Base-by-base conservation (phyloP, 108 stramenopile genomes). In the Fragilaria crotonensis region DNA sequence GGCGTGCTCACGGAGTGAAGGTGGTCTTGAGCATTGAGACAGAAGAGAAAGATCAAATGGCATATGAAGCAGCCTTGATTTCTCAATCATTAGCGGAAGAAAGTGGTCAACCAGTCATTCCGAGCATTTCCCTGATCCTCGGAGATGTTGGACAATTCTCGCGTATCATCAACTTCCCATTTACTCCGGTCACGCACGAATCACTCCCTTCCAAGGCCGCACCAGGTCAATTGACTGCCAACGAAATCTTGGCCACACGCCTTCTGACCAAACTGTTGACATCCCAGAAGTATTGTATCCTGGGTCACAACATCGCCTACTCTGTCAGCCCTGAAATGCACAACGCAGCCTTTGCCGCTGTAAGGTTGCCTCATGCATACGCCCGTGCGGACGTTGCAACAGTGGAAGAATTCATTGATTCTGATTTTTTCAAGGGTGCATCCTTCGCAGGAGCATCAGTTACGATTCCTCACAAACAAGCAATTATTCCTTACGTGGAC, bases 391-490 rank as follows among this genome's bases (percentile, higher is more conserved):
- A 95, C 66, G 78, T 87, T 17, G 80, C 69, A 60, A 86, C 64
- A 21, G 84, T 95, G 2, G 78, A 91, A 62, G 85, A 89, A 25
- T 90, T 91, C 53, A 75, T 91, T n/a, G 71, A 83, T 41, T 84
- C 85, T 9, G 83, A 89, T 25, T 74, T 89, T 46, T 91, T 84
- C 73, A 85, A 85, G 25, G 86, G 73, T 51, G 59, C 48, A 21
- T 56, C 70, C 33, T 95, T 95, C 72, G 90, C 93, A n/a, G 97
- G 97, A 5, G 83, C 80, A 52, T 83, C 79, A 50, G 97, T 99
- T 17, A 99, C 99, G 29, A 98, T 98, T 58, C 99, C 99, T 5
- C 97, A 98, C 83, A 99, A 99, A 78, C 85, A 96, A 67, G 67
- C 79, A 23, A 94, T 97, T 30, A 85, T 95, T 49, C 93, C 87